phyloP scores from a whole-genome alignment of 2,329 filamentous ascomycete species.

The Epichloe coenophiala region DNA sequence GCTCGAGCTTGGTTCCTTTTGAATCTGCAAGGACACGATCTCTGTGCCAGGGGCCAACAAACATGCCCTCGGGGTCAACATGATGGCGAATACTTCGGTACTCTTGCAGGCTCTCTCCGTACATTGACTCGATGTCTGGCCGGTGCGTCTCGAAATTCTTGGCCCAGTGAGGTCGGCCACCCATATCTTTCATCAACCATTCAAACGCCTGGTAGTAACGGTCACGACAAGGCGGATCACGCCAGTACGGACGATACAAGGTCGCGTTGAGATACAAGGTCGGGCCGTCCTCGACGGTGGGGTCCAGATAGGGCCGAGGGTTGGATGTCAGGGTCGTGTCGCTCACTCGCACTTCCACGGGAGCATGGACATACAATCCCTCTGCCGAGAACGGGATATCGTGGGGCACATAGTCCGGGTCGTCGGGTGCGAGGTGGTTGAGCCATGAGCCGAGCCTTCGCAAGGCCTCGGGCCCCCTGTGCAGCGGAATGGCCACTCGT shows the following conservation, averaged over 20 bases:
- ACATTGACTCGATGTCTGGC: conserved; percentile 51
- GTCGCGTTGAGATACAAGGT: conserved; percentile 85
- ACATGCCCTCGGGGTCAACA: conserved; percentile 72
- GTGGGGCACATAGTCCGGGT: conserved; percentile 49
- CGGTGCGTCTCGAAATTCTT: conserved; percentile 67
- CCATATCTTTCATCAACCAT: conserved; percentile 76
- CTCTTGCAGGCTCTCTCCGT: conserved; percentile 50
- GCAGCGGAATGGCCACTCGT: conserved; percentile 88
- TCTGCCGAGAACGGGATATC: conserved; percentile 70
- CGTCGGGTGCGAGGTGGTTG: conserved; percentile 45
- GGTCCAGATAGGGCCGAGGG: conserved; percentile 47
- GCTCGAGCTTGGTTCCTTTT: conserved; percentile 15
- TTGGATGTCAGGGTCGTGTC: conserved; percentile 41
- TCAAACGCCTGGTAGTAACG: conserved; percentile 86
- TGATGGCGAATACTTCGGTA: conserved; percentile 58
- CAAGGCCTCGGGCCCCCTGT: conserved; percentile 77
- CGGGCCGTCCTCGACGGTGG: conserved; percentile 51
- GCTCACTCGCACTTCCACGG: conserved; percentile 77
- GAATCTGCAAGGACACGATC: conserved; percentile 41
- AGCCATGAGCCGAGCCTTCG: conserved; percentile 77
- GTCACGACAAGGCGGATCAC: conserved; percentile 60
- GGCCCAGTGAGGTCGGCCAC: conserved; percentile 77
- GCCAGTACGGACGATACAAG: conserved; percentile 68
- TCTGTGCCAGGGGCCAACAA: conserved; percentile 82
- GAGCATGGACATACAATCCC: conserved; percentile 74